A percentile compares a stretch with the other conserved stretches of the same genome.
phyloP scores from a whole-genome alignment of 768 basidiomycete species.

The Cystoderma amianthinum region DNA sequence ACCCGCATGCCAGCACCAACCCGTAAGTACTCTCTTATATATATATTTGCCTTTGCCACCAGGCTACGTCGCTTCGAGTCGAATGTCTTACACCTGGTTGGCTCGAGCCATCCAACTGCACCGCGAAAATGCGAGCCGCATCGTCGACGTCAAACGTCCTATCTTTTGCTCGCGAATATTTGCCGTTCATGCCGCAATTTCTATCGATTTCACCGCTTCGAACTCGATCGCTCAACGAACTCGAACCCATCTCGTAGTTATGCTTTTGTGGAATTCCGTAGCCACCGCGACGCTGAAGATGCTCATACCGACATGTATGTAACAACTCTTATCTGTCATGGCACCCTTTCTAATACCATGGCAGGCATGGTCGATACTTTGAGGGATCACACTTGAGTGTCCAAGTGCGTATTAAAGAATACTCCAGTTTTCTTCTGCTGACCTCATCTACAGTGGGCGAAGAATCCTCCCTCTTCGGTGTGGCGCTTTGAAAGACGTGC shows the following conservation, averaged over 20 bases:
- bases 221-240: constrained; percentile 54
- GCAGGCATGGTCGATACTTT: constrained; percentile 33
- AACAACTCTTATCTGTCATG: neutral
- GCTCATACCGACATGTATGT: constrained; percentile 81
- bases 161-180: constrained; percentile 13
- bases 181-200: constrained; percentile 13
- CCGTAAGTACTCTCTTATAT: constrained; percentile 59
- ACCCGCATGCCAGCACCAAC: constrained; percentile 64
- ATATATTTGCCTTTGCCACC: constrained; percentile 13
- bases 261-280: constrained; percentile 82
- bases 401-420: constrained; percentile 37
- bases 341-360: neutral
- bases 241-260: constrained; percentile 53
- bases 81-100: constrained; percentile 1
- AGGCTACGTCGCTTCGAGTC: constrained; percentile 5
- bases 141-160: constrained; percentile 15
- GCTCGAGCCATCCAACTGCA: constrained; percentile 15
- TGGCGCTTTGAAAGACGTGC: constrained; percentile 69
- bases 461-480: constrained; percentile 75
- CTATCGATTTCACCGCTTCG: constrained; percentile 25
- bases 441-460: constrained; percentile 57
- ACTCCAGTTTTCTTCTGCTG: neutral
- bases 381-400: constrained; percentile 72
- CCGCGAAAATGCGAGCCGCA: constrained; percentile 12
- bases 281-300: constrained; percentile 72